Conservation (phyloP, 2,329 filamentous ascomycete species). For the Penicillium psychrosexuale region DNA sequence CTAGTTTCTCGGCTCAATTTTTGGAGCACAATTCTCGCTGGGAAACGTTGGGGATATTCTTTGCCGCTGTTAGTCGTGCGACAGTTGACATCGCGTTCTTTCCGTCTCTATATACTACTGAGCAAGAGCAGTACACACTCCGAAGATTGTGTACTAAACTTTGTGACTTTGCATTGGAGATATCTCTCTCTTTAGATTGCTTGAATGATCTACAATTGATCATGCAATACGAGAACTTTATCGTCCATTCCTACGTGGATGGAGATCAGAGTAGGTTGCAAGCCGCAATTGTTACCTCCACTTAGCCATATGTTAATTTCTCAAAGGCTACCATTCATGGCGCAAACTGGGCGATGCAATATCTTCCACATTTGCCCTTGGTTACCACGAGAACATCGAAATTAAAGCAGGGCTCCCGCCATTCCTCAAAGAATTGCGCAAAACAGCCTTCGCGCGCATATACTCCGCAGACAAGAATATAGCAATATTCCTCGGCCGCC, state of each 20-base stretch:
- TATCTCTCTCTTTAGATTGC: slow-evolving; percentile 32
- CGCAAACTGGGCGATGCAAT: slow-evolving; percentile 48
- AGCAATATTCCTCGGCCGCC: slow-evolving; percentile 49
- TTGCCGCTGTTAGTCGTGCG: slow-evolving; percentile 37
- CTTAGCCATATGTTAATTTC: neutral
- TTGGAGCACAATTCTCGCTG: slow-evolving; percentile 33
- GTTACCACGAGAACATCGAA: slow-evolving; percentile 45
- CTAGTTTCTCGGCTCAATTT: slow-evolving; percentile 24
- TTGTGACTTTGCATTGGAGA: slow-evolving; percentile 38
- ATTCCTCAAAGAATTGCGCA: slow-evolving; percentile 42
- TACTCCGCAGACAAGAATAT: slow-evolving; percentile 50
- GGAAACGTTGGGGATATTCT: slow-evolving; percentile 42
- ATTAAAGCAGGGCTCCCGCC: slow-evolving; percentile 25
- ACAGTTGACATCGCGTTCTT: slow-evolving; percentile 33
- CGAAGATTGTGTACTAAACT: slow-evolving; percentile 27
- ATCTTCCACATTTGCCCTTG: slow-evolving; percentile 47
- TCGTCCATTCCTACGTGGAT: slow-evolving; percentile 45
- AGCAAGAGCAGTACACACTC: slow-evolving; percentile 26
- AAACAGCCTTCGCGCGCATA: slow-evolving; percentile 40
- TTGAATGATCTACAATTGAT: slow-evolving; percentile 48
- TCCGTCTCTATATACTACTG: slow-evolving; percentile 28
- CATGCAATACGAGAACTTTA: slow-evolving; percentile 49
- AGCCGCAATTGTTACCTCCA: neutral
- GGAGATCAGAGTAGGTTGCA: slow-evolving; percentile 44
- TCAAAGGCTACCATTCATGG: slow-evolving; percentile 46